Conservation (phyloP, 2,329 filamentous ascomycete genomes). For the Pseudocercospora macadamiae region DNA sequence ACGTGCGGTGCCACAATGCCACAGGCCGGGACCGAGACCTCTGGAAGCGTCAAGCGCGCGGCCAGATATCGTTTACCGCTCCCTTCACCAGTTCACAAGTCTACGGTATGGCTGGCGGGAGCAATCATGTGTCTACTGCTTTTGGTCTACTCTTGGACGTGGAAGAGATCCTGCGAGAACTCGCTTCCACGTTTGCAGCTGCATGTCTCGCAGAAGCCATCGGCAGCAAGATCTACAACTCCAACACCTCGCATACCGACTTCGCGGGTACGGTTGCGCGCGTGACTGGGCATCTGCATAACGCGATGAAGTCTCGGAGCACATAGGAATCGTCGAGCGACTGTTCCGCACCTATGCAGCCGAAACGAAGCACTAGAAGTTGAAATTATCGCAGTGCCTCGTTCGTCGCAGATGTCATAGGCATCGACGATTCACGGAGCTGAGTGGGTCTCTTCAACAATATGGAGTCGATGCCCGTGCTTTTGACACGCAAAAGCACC, state of each 20-base stretch:
- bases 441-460: neutral
- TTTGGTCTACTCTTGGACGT: no score
- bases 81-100: no score
- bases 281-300: slow-evolving; percentile 9
- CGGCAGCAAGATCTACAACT: neutral
- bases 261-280: slow-evolving; percentile 1
- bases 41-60: neutral
- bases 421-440: neutral
- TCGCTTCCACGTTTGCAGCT: neutral
- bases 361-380: slow-evolving; percentile 3
- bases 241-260: neutral
- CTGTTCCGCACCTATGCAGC: neutral
- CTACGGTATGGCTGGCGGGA: no score
- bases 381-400: neutral
- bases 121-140: no score
- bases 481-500: slow-evolving; percentile 1
- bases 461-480: neutral
- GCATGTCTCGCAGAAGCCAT: neutral
- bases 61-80: no score
- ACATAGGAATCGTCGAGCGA: neutral
- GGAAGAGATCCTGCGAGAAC: no score
- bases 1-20: slow-evolving; percentile 1
- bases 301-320: neutral
- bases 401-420: neutral
- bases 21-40: neutral